These are phyloP conservation scores for Syzygium syzygioides DNA, from an alignment of 441 rosid genomes.

Conservation along the genomic window DNA sequence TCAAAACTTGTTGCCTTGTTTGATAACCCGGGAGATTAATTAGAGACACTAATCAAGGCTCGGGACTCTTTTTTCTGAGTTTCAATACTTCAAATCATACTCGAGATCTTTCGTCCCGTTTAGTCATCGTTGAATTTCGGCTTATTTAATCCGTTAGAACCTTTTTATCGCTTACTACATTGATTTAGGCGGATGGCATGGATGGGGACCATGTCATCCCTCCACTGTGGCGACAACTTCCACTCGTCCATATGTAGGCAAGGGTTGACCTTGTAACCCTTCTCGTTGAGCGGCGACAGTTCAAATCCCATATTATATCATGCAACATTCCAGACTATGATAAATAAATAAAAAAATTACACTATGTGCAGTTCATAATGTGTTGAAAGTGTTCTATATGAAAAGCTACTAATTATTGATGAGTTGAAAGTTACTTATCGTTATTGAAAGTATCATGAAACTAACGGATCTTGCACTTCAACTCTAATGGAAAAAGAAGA, in stretches of 20 bases:
- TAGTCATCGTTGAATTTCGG: not conserved
- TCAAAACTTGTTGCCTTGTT: not conserved
- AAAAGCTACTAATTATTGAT: not conserved
- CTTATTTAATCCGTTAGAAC: not conserved
- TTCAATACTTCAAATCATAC: not conserved
- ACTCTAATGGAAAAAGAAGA: not conserved
- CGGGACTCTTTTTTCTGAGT: not conserved
- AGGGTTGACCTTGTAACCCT: not conserved
- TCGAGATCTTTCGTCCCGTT: rapidly evolving
- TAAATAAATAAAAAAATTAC: not conserved
- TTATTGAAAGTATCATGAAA: not conserved
- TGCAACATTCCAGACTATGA: not conserved
- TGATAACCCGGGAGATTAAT: not conserved
- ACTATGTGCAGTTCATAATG: not conserved
- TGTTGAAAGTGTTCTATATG: not conserved
- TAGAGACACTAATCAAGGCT: not conserved
- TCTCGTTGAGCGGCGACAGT: not conserved
- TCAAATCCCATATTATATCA: not conserved
- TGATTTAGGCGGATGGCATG: not conserved
- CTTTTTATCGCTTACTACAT: not conserved
- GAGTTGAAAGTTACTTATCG: not conserved
- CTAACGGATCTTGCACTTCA: not conserved
- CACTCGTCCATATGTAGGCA: rapidly evolving
- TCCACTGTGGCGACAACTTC: not conserved
- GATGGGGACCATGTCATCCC: not conserved